These are phyloP conservation scores for Emydomyces testavorans DNA, from an alignment of 2,329 filamentous ascomycete genomes.

Conservation along the genomic window DNA sequence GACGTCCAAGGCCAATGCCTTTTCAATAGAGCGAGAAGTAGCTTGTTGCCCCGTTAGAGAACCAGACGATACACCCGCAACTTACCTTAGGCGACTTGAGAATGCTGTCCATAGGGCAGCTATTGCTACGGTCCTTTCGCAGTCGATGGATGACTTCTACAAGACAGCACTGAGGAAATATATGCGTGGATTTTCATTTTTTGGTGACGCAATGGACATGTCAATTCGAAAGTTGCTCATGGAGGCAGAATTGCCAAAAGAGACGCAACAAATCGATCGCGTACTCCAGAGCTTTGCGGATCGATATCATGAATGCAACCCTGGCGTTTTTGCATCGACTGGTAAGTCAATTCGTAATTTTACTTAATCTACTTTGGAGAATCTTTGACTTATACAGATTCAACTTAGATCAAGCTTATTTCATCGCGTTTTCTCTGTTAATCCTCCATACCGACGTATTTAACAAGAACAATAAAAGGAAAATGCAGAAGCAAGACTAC, in stretches of 20 bases:
- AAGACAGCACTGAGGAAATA: conserved; percentile 79
- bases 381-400: background rate
- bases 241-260: conserved; percentile 90
- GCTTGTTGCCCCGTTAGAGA: conserved; percentile 55
- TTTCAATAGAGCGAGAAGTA: conserved; percentile 61
- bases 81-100: conserved; percentile 75
- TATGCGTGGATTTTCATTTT: conserved; percentile 90
- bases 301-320: conserved; percentile 95
- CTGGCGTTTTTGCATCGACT: conserved; percentile 78
- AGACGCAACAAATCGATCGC: conserved; percentile 95
- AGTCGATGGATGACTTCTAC: conserved; percentile 73
- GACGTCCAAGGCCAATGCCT: conserved; percentile 74
- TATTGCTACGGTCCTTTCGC: conserved; percentile 75
- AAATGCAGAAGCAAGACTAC: conserved; percentile 95
- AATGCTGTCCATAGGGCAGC: conserved; percentile 66
- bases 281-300: conserved; percentile 91
- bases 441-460: conserved; percentile 98
- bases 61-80: conserved; percentile 80
- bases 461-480: conserved; percentile 99
- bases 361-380: background rate
- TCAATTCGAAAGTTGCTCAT: conserved; percentile 88
- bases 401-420: conserved; percentile 73
- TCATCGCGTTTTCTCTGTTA: conserved; percentile 90
- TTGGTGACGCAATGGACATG: conserved; percentile 97
- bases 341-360: conserved; percentile 30